Base-by-base conservation (phyloP, 768 basidiomycete genomes). In the Butyriboletus loyo region DNA sequence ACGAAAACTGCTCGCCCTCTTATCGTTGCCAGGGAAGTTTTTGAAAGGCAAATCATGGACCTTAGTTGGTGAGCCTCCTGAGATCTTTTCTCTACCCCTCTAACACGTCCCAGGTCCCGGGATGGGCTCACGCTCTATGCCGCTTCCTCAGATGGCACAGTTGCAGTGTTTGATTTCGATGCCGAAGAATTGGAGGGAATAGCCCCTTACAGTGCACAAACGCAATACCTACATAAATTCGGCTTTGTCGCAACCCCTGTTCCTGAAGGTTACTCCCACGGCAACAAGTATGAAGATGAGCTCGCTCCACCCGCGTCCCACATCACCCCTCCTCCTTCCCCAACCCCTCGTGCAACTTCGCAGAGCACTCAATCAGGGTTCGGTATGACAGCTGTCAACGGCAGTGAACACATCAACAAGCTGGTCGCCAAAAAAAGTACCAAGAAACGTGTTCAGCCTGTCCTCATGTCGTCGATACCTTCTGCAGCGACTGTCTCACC, bases 41-140 rank as follows among this genome's bases (percentile, higher is more conserved):
- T 98, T 57, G 94, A 95, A 49, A 75, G 95, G 53, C 91, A 95
- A 60, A 91, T 98, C 43, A 86, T 98, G 80, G 97, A 99, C 68
- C 76, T 99, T 17, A 91, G 86, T 64, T 99, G 97, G 97, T 95
- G 62, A 60, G 86, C 65, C 3, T 27, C n/a, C 5, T 36, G 10
- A 14, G 2, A 5, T 9, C 8, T 28, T 24, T 8, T 45, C 14
- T 37, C 15, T 28, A 14, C 49, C 14, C 11, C 22, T 32, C 41
- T 65, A 46, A 53, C 54, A 55, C 27, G 32, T 49, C 32, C 24
- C 57, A 97, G 94, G 94, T 94, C 94, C 9, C 83, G 82, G 69
- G 95, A 98, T 64, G 97, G 97, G 9, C 77, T 89, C 40, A 89
- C 89, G 2, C 79, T 99, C 1, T 98, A 96, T 60, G 94, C 93